These are phyloP conservation scores for Phytophthora macrochlamydospora DNA, from an alignment of 352 stramenopile species.

Conservation along the genomic window DNA sequence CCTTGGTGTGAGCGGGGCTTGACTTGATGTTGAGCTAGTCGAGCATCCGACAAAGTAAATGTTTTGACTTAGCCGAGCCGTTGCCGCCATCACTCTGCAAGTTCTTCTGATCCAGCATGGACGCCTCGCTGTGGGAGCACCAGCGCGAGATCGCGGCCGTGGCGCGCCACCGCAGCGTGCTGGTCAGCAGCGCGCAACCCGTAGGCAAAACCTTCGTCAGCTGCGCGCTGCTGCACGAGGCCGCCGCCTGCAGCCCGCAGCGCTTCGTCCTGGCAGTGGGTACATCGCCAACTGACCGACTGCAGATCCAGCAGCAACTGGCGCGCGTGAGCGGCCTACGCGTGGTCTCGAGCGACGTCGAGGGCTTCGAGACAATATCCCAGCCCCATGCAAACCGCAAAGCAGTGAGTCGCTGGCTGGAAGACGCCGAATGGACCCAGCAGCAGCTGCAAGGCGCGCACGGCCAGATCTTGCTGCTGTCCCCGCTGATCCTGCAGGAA, in stretches of 20 bases:
- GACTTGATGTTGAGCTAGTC: too few relatives aligned
- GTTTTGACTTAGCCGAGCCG: too few relatives aligned
- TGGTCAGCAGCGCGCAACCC: conserved; percentile 57
- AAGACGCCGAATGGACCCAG: conserved; percentile 19
- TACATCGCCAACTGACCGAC: conserved; percentile 31
- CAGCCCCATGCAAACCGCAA: not conserved
- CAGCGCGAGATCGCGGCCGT: conserved; percentile 77
- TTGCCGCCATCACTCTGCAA: conserved; percentile 13
- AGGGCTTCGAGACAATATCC: not conserved
- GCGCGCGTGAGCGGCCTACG: conserved; percentile 46
- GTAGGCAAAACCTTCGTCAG: conserved; percentile 80
- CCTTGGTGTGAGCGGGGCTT: too few relatives aligned
- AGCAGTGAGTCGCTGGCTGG: conserved; percentile 20
- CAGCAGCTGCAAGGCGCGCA: conserved; percentile 27
- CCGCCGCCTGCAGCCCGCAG: conserved; percentile 13
- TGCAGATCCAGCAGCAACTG: conserved; percentile 42
- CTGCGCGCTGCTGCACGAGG: conserved; percentile 56
- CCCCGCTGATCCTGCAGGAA: conserved; percentile 50
- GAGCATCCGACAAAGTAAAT: too few relatives aligned
- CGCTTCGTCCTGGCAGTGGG: conserved; percentile 49
- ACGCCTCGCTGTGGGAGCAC: conserved; percentile 54
- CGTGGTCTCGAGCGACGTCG: conserved; percentile 42
- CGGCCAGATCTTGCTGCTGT: conserved; percentile 45
- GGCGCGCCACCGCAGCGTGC: conserved; percentile 58
- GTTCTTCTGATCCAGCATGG: conserved; percentile 26